Evolutionary conservation across 768 basidiomycete species (phyloP).

Genomic region (Pleurotus cornucopiae): DNA sequence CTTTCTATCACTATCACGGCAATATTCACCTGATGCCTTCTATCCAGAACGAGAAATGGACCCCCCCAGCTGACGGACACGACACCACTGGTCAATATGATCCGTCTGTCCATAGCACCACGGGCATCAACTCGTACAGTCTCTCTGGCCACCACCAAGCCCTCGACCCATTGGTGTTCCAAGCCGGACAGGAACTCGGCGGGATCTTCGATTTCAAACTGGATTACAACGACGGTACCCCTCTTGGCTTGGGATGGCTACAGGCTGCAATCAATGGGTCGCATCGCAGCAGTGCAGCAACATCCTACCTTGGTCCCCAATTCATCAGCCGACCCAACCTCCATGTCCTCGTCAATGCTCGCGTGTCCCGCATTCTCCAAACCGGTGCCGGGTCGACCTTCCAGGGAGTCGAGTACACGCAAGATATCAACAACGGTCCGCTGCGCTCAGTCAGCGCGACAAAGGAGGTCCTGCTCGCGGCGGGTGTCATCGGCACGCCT

Average conservation of each 20-base stretch:
- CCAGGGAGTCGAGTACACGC: constrained; percentile 16
- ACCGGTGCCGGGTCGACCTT: constrained; percentile 8
- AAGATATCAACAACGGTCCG: constrained; percentile 3
- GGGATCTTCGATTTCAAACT: constrained; percentile 21
- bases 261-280: constrained; percentile 16
- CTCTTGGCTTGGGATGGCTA: constrained; percentile 22
- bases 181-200: constrained; percentile 16
- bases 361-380: constrained; percentile 12
- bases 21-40: neutral
- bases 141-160: constrained; percentile 17
- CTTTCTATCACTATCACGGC: neutral
- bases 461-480: constrained; percentile 25
- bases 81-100: constrained; percentile 23
- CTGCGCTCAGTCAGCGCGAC: neutral
- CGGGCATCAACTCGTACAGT: constrained; percentile 21
- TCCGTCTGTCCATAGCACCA: constrained; percentile 20
- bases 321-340: constrained; percentile 21
- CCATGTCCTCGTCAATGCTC: constrained; percentile 17
- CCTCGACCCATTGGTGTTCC: constrained; percentile 18
- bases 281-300: constrained; percentile 17
- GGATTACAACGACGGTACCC: constrained; percentile 26
- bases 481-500: constrained; percentile 23
- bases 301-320: constrained; percentile 20
- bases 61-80: constrained; percentile 22
- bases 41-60: constrained; percentile 23